Evolutionary conservation across 2,329 filamentous ascomycete species (phyloP).

Genomic region (Sclerotiophoma versabilis): DNA sequence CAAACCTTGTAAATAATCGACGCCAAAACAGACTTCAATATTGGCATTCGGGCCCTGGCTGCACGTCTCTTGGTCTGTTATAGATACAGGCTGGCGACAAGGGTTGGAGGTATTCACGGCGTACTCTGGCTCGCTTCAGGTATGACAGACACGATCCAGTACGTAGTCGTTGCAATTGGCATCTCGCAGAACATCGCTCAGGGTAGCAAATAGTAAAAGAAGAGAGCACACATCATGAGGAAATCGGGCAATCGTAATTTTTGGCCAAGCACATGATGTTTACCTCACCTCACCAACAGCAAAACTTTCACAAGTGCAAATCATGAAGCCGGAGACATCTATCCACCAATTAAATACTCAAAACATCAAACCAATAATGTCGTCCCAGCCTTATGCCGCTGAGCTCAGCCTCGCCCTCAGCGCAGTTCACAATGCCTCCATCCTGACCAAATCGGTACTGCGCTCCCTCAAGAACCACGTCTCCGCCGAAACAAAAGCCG

Average conservation of each 20-base stretch:
- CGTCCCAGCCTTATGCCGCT: constrained; percentile 26
- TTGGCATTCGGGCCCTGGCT: not conserved
- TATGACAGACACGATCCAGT: not conserved
- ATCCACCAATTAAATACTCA: constrained; percentile 2
- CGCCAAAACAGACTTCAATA: not conserved
- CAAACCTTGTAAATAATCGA: constrained; percentile 1
- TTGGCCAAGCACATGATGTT: constrained; percentile 18
- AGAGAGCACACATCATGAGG: not conserved
- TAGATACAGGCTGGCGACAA: not conserved
- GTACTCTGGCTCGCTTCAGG: not conserved
- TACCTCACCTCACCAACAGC: constrained; percentile 10
- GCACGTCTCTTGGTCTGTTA: not conserved
- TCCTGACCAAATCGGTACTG: constrained; percentile 64
- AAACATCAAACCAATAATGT: constrained; percentile 8
- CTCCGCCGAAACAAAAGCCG: constrained; percentile 62
- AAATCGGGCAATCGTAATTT: constrained; percentile 7
- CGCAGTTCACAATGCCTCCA: constrained; percentile 63
- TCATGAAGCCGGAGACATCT: constrained; percentile 10
- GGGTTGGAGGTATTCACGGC: not conserved
- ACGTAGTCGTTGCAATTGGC: not conserved
- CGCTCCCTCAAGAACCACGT: constrained; percentile 55
- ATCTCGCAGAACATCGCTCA: not conserved
- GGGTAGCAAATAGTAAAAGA: not conserved
- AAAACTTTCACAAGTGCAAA: constrained; percentile 1
- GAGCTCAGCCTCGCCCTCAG: constrained; percentile 44